Evolutionary conservation across 768 basidiomycete genomes (phyloP).

Genomic region (Aureoboletus auriporus): DNA sequence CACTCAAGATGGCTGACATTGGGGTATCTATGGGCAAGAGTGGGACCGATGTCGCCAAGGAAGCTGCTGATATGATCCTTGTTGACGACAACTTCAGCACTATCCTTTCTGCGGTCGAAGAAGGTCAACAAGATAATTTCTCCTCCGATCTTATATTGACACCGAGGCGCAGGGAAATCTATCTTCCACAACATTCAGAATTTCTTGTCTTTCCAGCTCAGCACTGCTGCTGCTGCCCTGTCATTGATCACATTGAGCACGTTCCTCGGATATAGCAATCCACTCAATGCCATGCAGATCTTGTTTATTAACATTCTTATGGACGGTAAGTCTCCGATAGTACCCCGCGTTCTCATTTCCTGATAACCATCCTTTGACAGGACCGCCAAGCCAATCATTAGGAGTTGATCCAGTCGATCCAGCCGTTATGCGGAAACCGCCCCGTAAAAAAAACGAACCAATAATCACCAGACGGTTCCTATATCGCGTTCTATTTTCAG

Average conservation of each 20-base stretch:
- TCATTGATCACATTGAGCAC: conserved; percentile 95
- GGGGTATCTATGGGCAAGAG: conserved; percentile 97
- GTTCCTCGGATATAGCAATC: conserved; percentile 83
- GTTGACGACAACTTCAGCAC: conserved; percentile 98
- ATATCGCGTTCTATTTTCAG: conserved; percentile 85
- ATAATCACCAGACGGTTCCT: conserved; percentile 76
- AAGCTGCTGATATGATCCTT: conserved; percentile 94
- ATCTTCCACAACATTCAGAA: conserved; percentile 99
- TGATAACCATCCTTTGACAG: conserved; percentile 34
- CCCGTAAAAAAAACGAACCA: conserved; percentile 87
- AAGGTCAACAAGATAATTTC: conserved; percentile 47
- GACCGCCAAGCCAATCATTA: conserved; percentile 91
- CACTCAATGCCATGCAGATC: conserved; percentile 97
- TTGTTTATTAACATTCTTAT: conserved; percentile 99
- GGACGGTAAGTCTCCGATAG: conserved; percentile 62
- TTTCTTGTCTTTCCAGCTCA: conserved; percentile 94
- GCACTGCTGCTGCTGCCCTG: conserved; percentile 94
- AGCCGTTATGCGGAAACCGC: conserved; percentile 88
- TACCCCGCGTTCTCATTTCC: background rate
- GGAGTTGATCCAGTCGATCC: conserved; percentile 96
- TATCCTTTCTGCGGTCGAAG: conserved; percentile 90
- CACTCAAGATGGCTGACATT: conserved; percentile 96
- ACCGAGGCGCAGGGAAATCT: conserved; percentile 66
- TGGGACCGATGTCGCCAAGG: conserved; percentile 98
- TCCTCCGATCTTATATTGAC: background rate